A percentile compares a stretch with the other conserved stretches of the same genome.
phyloP scores from a whole-genome alignment of 2,329 filamentous ascomycete species.

The Metarhizium rileyi region DNA sequence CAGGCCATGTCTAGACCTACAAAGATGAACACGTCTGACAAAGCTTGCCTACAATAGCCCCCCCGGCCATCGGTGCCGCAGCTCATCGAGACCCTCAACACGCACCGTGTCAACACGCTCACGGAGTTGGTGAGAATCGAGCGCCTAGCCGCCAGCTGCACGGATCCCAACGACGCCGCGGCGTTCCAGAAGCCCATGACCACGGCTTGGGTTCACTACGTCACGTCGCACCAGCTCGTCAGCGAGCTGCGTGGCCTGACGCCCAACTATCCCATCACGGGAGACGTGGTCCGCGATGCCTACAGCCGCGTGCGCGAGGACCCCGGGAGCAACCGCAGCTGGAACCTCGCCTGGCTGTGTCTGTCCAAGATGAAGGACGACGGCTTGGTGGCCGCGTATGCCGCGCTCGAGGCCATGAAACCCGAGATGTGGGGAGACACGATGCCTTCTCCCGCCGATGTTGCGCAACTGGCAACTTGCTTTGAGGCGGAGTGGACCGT shows the following conservation, averaged over 20 bases:
- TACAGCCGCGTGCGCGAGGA: constrained; percentile 54
- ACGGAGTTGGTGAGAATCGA: constrained; percentile 65
- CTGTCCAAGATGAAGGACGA: constrained; percentile 56
- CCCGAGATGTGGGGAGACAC: constrained; percentile 62
- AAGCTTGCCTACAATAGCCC: background rate
- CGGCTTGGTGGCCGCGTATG: constrained; percentile 50
- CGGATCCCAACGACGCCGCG: constrained; percentile 48
- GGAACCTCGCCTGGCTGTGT: constrained; percentile 69
- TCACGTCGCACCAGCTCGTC: constrained; percentile 59
- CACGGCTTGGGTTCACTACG: constrained; percentile 61
- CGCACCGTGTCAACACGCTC: constrained; percentile 63
- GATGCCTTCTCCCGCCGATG: constrained; percentile 44
- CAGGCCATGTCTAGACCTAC: background rate
- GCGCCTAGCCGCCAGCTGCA: constrained; percentile 48
- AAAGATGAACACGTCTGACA: background rate
- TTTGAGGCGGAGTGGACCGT: constrained; percentile 59
- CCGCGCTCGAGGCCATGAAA: constrained; percentile 48
- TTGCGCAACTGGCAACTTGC: constrained; percentile 48
- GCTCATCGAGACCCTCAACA: constrained; percentile 52
- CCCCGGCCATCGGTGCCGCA: constrained; percentile 45
- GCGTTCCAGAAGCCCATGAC: constrained; percentile 57
- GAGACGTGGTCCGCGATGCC: constrained; percentile 55
- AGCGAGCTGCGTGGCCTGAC: constrained; percentile 61
- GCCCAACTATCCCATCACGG: constrained; percentile 56
- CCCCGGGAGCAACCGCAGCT: constrained; percentile 57